Evolutionary conservation across 768 basidiomycete genomes (phyloP).

Genomic region (Russula sp.): DNA sequence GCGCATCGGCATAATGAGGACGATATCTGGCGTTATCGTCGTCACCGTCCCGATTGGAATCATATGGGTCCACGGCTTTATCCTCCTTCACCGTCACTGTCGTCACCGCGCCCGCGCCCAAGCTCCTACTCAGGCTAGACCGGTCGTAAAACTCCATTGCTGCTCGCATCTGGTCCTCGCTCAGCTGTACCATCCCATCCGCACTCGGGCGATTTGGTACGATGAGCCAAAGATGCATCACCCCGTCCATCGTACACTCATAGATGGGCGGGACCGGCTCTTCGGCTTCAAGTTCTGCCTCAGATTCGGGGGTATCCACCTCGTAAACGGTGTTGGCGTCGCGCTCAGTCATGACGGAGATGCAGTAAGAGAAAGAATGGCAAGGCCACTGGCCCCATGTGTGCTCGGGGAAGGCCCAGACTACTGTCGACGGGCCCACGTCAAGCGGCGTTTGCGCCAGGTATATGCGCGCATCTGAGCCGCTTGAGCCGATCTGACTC

Average conservation of each 20-base stretch:
- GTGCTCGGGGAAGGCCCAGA: conserved; percentile 9
- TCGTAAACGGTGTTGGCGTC: conserved; percentile 2
- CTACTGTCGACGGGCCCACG: background rate
- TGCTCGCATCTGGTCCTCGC: conserved; percentile 6
- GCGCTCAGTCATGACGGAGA: conserved; percentile 16
- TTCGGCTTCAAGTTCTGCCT: background rate
- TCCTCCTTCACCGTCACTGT: background rate
- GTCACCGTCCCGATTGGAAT: no score
- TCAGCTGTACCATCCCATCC: conserved; percentile 7
- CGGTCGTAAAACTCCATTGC: conserved; percentile 12
- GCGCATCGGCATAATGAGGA: background rate
- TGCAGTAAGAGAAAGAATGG: conserved; percentile 14
- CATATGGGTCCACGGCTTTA: background rate
- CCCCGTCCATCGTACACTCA: conserved; percentile 2
- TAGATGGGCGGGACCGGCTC: conserved; percentile 10
- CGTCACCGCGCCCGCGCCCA: no score
- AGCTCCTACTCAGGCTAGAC: background rate
- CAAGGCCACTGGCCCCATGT: conserved; percentile 20
- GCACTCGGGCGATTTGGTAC: conserved; percentile 1
- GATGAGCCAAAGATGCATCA: conserved; percentile 18
- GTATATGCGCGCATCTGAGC: background rate
- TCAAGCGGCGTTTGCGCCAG: background rate
- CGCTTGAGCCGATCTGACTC: conserved; percentile 1
- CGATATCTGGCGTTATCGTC: background rate
- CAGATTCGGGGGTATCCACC: background rate